Base-by-base conservation (phyloP, 208 protist species). In the Acanthamoeba rhysodes region DNA sequence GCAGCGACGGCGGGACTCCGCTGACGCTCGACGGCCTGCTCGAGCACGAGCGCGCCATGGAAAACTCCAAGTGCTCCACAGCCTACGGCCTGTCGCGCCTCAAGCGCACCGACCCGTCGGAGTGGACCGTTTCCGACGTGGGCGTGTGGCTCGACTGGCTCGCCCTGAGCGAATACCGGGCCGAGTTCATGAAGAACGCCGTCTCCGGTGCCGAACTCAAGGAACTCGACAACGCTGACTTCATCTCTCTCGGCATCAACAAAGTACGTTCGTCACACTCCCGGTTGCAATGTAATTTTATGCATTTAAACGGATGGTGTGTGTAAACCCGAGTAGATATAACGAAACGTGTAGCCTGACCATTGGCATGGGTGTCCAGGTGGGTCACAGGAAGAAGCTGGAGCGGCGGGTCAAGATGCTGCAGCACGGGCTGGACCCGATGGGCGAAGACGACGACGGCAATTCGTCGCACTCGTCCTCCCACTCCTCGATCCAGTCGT, bases 141-240 rank as follows among this genome's bases (percentile, higher is more conserved):
- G 87, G 87, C 16, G 87, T 93, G 2, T 93, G 87, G 87, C 62
- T 93, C n/a, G 87, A 93, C 87, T 93, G 55, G 59, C 87, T 93
- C 45, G 29, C 20, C 55, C 22, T 93, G 87, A 93, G 87, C 50
- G 87, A 93, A 34, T 93, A 93, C 59, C 29, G 87, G 10, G 87
- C 87, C 41, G 90, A 94, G 90, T 94, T 94, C 74, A 94, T 94
- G 68, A 94, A 94, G 90, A 78, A 94, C 24, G 90, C 90, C 24
- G 90, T 94, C 24, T 85, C 70, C 45, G 90, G 90, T 27, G 66
- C 68, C 27, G 90, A 94, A 48, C 68, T 94, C 10, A 55, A 55
- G 48, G 90, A 94, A 37, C 74, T 94, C 16, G 90, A 94, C 74
- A 45, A 37, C 7, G 90, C 45, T 7, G 90, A 94, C 90, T 94